Percentiles rank a stretch among this genome's conserved stretches.
Conservation (phyloP, 2,329 filamentous ascomycete species). For the Gaeumannomyces tritici region DNA sequence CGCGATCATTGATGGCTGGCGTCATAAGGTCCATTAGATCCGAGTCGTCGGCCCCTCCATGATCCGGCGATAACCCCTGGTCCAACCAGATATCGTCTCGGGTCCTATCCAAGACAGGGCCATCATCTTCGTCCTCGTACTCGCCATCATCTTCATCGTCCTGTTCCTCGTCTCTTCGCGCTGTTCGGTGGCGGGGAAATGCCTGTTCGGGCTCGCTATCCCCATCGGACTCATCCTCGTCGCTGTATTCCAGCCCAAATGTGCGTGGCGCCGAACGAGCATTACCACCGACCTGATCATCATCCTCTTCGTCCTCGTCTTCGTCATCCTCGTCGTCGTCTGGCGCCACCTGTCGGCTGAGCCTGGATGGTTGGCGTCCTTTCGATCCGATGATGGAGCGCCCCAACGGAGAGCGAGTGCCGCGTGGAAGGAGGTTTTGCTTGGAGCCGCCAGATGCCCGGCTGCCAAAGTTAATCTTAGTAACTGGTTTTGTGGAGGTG, state of each 20-base stretch:
- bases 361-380: constrained; percentile 33
- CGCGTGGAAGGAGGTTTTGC: constrained; percentile 28
- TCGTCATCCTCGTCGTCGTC: constrained; percentile 26
- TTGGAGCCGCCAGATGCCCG: constrained; percentile 18
- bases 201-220: neutral
- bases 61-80: constrained; percentile 30
- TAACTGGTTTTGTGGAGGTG: constrained; percentile 6
- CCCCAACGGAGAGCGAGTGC: constrained; percentile 33
- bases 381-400: constrained; percentile 29
- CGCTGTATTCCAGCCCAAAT: constrained; percentile 21
- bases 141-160: constrained; percentile 28
- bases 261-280: constrained; percentile 18
- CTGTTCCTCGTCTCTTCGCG: constrained; percentile 25
- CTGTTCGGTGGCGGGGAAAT: neutral
- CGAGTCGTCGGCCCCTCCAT: constrained; percentile 31
- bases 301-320: constrained; percentile 25
- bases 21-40: constrained; percentile 47
- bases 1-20: constrained; percentile 42
- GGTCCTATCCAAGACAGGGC: constrained; percentile 19
- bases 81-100: constrained; percentile 41
- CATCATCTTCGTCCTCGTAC: constrained; percentile 26
- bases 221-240: constrained; percentile 22
- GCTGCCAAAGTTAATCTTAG: constrained; percentile 20
- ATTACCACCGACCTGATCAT: constrained; percentile 21
- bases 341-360: constrained; percentile 34